phyloP scores from a whole-genome alignment of 2,329 filamentous ascomycete species.

The Sporothrix sp. region DNA sequence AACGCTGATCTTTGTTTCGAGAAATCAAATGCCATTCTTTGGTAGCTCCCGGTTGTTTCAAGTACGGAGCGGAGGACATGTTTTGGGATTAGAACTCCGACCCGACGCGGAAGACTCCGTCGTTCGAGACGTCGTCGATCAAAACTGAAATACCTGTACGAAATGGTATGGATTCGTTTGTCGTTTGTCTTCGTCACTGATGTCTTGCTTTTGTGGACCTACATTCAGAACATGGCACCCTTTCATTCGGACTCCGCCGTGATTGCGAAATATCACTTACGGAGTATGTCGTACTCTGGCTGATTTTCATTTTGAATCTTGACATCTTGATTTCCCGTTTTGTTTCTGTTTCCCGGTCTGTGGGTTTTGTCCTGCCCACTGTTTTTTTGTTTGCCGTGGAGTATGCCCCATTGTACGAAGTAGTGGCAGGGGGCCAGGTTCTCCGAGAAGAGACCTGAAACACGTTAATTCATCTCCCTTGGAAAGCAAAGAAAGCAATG shows the following conservation, averaged over 20 bases:
- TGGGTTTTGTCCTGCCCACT: background rate
- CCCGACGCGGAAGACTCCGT: too few relatives aligned
- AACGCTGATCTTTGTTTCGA: too few relatives aligned
- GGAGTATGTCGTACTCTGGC: background rate
- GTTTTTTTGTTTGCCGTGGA: too few relatives aligned
- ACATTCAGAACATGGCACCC: background rate
- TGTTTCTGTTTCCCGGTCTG: background rate
- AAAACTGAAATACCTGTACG: too few relatives aligned
- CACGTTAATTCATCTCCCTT: background rate
- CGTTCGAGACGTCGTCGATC: too few relatives aligned
- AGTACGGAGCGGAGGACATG: background rate
- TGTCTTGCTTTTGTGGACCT: background rate
- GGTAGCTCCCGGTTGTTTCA: background rate
- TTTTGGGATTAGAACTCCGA: background rate
- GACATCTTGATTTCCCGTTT: background rate
- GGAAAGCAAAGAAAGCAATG: background rate
- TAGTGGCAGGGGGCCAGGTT: background rate
- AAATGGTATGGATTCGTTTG: too few relatives aligned
- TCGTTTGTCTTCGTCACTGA: background rate
- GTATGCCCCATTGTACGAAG: too few relatives aligned
- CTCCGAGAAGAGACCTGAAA: slow-evolving; percentile 6
- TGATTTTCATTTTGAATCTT: background rate
- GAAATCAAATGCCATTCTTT: too few relatives aligned
- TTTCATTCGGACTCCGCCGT: slow-evolving; percentile 1
- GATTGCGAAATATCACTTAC: background rate